Evolutionary conservation across 768 basidiomycete genomes (phyloP), one percentile per base, ranked within the genome.

Genomic region (Leccinum incarnatum): DNA sequence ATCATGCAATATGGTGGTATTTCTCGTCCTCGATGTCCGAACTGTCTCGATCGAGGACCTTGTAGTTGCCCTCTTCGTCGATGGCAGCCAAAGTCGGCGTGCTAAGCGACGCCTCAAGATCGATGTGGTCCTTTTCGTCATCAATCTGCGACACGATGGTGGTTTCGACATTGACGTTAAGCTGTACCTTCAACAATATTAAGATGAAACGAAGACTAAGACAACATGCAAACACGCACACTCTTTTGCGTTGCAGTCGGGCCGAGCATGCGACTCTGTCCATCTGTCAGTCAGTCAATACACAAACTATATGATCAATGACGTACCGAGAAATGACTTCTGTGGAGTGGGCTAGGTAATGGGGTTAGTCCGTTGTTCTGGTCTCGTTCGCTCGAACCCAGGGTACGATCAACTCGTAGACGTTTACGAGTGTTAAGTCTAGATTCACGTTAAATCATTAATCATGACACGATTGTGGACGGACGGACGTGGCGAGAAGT

Each of bases 151-250:
- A 72, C 5, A 73, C 68, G 14, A 74, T 60, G 4, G 73, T 73
- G 0, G 72, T 73, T 25, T 73, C 72, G 3, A 73, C 73, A 46
- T 73, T 73, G 60, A 73, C 71, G 14, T 74, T 72, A 3, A 73
- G 61, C 47, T 66, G 69, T 15, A 64, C 9, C 62, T 62, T 4
- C 1, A 0, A 10, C 0, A 11, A 17, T 7, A 4, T 56, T 8
- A 62, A 30, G 11, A 63, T 10, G 1, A 36, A 5, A 12, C 0
- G 17, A 52, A 0, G 47, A n/a, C n/a, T 10, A 23, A 11, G 55
- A 53, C 1, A 11, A 19, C n/a, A 10, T n/a, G 0, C 10, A 10
- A 29, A 23, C 23, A 64, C 72, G 2, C 50, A 73, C 72, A 10
- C 53, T 66, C 52, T 59, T 73, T 21, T 59, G 67, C 0, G 69